Evolutionary conservation across 805 yeast species (phyloP), one percentile per base, ranked within the genome.

Genomic region (Wickerhamiella sorbophila): DNA sequence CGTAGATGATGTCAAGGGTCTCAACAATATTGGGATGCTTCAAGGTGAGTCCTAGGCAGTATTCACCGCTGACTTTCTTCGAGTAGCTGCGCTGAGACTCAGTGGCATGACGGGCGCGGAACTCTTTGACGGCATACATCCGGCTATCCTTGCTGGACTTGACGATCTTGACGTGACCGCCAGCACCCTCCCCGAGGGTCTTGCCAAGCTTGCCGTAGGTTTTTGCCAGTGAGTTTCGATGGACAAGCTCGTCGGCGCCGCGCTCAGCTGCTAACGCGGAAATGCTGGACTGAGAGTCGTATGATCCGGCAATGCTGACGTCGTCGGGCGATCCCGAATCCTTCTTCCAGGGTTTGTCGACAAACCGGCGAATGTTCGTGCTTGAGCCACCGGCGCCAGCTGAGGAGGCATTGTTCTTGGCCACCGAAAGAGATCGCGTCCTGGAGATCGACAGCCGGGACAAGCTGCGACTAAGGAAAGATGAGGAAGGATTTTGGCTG

Each of bases 111-210:
- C 79, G 75, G 15, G 83, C 73, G 49, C 95, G 71, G 58, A 86
- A 87, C 60, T 87, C 95, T 59, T 87, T 87, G 19, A 87, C 95
- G 0, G 96, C 96, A 66, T 84, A 86, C 1, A 82, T 72, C 52
- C 75, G 71, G 24, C 66, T 63, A 61, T 86, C 95, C 1, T 71
- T 60, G 3, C 72, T 61, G 50, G 94, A 64, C 40, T 69, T 77
- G 36, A 84, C 79, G 38, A 86, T 66, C 53, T 77, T 75, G 27
- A 87, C 96, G 14, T 79, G 72, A 3, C 96, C 96, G 39, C 96
- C 96, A 2, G 95, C 95, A 41, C 96, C 96, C 17, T 91, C 91
- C 42, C 95, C 96, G 38, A 87, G 67, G 44, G 74, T 81, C 47
- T 85, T 88, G 41, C 94, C 94, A 42, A 80, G 77, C 57, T 78